Percentiles rank a stretch among this genome's conserved stretches.
Evolutionary conservation across 2,329 filamentous ascomycete genomes (phyloP).

Genomic region (Sodiomyces alkalinus): DNA sequence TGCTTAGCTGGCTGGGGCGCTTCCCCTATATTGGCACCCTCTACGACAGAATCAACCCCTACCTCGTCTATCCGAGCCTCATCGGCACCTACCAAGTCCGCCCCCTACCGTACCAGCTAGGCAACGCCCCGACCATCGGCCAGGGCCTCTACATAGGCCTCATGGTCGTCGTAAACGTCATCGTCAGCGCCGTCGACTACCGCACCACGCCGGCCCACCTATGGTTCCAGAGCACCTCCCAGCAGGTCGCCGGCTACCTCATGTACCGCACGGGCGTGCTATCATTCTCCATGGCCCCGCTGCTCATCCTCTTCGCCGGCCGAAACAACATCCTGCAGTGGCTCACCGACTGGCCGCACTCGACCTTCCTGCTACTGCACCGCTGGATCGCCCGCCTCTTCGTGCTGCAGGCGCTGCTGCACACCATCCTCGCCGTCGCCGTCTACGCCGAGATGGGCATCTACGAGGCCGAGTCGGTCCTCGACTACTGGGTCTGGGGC

Average conservation of each 20-base stretch:
- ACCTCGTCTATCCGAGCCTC: slow-evolving; percentile 16
- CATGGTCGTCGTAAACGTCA: slow-evolving; percentile 15
- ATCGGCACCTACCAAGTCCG: slow-evolving; percentile 16
- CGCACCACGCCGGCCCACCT: slow-evolving; percentile 8
- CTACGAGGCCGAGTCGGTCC: slow-evolving; percentile 12
- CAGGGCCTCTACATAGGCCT: slow-evolving; percentile 19
- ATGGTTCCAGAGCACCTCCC: slow-evolving; percentile 9
- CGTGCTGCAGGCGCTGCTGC: slow-evolving; percentile 22
- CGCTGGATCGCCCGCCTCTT: slow-evolving; percentile 26
- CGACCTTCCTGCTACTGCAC: slow-evolving; percentile 27
- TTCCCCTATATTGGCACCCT: neutral
- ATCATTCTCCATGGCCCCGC: slow-evolving; percentile 16
- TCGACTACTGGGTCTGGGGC: slow-evolving; percentile 25
- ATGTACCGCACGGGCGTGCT: slow-evolving; percentile 19
- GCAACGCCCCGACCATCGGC: slow-evolving; percentile 20
- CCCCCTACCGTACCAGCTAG: slow-evolving; percentile 16
- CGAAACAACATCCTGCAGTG: slow-evolving; percentile 26
- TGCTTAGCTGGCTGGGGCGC: neutral
- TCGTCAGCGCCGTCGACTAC: slow-evolving; percentile 13
- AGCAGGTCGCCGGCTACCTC: slow-evolving; percentile 14
- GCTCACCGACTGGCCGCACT: slow-evolving; percentile 26
- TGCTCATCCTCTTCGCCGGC: slow-evolving; percentile 21
- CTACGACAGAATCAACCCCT: slow-evolving; percentile 13
- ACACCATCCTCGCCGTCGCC: slow-evolving; percentile 19
- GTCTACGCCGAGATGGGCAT: slow-evolving; percentile 14